Evolutionary conservation across 306 rosid species (phyloP).

Genomic region (Macrotyloma uniflorum): DNA sequence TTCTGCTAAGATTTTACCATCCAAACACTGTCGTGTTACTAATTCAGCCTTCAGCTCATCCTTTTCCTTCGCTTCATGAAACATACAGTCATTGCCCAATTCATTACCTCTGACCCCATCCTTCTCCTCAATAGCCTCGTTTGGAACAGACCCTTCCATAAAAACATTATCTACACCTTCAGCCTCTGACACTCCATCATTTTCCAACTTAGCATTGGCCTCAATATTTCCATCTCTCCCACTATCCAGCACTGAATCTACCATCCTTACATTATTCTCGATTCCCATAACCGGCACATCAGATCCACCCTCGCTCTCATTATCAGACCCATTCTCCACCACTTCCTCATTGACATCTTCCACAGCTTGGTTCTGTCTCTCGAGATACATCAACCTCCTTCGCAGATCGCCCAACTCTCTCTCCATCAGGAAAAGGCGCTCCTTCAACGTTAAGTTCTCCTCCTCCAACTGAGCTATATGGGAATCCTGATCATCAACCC

Average conservation of each 20-base stretch:
- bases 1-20: constrained; percentile 28
- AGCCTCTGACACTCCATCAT: constrained; percentile 43
- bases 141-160: constrained; percentile 51
- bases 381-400: constrained; percentile 71
- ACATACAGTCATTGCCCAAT: constrained; percentile 32
- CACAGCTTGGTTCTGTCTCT: constrained; percentile 48
- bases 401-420: constrained; percentile 76
- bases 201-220: constrained; percentile 30
- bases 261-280: constrained; percentile 53
- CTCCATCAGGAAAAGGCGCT: constrained; percentile 87
- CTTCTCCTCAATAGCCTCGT: constrained; percentile 28
- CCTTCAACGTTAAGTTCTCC: constrained; percentile 90
- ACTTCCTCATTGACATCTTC: constrained; percentile 73
- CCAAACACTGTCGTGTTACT: constrained; percentile 13
- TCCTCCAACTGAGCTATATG: constrained; percentile 93
- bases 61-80: constrained; percentile 34
- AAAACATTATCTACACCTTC: constrained; percentile 45
- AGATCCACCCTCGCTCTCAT: constrained; percentile 58
- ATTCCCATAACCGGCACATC: constrained; percentile 50
- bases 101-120: constrained; percentile 36
- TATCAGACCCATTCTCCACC: constrained; percentile 57
- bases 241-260: constrained; percentile 45
- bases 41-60: constrained; percentile 38
- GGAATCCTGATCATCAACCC: constrained; percentile 95
- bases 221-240: constrained; percentile 40